phyloP scores from a whole-genome alignment of 345 rosid species.

The Barbarea vulgaris region DNA sequence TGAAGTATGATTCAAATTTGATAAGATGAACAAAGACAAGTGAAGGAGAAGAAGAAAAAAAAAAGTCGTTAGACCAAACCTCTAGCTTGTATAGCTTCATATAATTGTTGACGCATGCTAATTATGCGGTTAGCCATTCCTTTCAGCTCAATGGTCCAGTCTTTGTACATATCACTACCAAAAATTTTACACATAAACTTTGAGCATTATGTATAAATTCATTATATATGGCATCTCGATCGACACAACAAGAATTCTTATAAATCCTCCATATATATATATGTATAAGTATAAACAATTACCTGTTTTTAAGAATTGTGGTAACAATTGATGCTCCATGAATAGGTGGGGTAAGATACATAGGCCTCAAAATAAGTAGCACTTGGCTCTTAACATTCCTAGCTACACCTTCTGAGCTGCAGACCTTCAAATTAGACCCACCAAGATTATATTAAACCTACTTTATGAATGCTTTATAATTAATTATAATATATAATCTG shows the following conservation, averaged over 20 bases:
- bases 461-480: too few species aligned
- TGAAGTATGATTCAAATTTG: neutral
- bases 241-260: neutral
- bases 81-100: constrained; percentile 56
- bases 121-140: constrained; percentile 71
- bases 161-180: constrained; percentile 57
- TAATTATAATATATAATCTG: too few species aligned
- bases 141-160: constrained; percentile 76
- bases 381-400: constrained; percentile 68
- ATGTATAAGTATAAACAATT: neutral
- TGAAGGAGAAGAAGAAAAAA: neutral
- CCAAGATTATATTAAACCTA: neutral
- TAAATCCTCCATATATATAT: neutral
- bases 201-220: neutral
- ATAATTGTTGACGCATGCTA: constrained; percentile 68
- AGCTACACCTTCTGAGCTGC: constrained; percentile 64
- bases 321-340: constrained; percentile 78
- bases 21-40: neutral
- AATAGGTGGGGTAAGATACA: constrained; percentile 71
- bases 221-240: neutral
- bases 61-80: constrained; percentile 39
- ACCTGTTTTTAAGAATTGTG: constrained; percentile 61
- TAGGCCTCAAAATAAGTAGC: constrained; percentile 67
- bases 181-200: constrained; percentile 4
- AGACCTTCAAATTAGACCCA: constrained; percentile 50